Percentiles rank a stretch among this genome's conserved stretches.
Conservation (phyloP, 2,329 filamentous ascomycete genomes). For the Diaporthe longicolla region DNA sequence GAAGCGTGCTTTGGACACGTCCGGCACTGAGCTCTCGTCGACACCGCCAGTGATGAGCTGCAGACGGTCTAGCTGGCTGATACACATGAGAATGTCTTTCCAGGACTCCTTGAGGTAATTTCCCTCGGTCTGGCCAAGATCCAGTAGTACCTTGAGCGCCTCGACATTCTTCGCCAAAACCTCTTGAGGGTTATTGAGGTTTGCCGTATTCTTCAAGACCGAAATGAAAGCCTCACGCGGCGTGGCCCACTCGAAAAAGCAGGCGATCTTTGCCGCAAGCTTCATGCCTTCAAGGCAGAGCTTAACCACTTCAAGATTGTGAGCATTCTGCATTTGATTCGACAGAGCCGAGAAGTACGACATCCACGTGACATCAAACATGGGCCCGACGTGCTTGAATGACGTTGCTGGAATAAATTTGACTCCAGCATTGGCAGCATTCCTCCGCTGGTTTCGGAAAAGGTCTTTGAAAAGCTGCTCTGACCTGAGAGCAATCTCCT, state of each 20-base stretch:
- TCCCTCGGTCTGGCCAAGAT: slow-evolving; percentile 93
- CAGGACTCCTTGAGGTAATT: slow-evolving; percentile 91
- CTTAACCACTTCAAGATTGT: slow-evolving; percentile 92
- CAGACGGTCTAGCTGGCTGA: slow-evolving; percentile 94
- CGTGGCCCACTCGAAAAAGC: slow-evolving; percentile 93
- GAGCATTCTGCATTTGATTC: slow-evolving; percentile 91
- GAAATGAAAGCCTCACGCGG: slow-evolving; percentile 95
- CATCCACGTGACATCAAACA: slow-evolving; percentile 99
- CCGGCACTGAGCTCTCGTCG: slow-evolving; percentile 91
- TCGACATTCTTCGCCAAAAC: slow-evolving; percentile 98
- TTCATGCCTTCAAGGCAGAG: slow-evolving; percentile 96
- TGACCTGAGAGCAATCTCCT: slow-evolving; percentile 83
- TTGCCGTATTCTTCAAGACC: slow-evolving; percentile 92
- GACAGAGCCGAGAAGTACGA: slow-evolving; percentile 96
- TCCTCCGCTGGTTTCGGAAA: slow-evolving; percentile 89
- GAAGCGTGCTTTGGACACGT: slow-evolving; percentile 88
- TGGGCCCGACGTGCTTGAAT: slow-evolving; percentile 93
- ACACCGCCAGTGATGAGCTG: slow-evolving; percentile 96
- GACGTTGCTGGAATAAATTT: slow-evolving; percentile 94
- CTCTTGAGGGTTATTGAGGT: slow-evolving; percentile 94
- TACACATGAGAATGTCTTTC: slow-evolving; percentile 94
- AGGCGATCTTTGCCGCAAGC: slow-evolving; percentile 92
- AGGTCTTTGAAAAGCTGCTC: slow-evolving; percentile 94
- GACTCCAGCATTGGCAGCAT: slow-evolving; percentile 76
- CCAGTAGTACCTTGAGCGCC: slow-evolving; percentile 90